Evolutionary conservation across 2,329 filamentous ascomycete genomes (phyloP), one percentile per base, ranked within the genome.

Genomic region (Paradendryphiella salina): DNA sequence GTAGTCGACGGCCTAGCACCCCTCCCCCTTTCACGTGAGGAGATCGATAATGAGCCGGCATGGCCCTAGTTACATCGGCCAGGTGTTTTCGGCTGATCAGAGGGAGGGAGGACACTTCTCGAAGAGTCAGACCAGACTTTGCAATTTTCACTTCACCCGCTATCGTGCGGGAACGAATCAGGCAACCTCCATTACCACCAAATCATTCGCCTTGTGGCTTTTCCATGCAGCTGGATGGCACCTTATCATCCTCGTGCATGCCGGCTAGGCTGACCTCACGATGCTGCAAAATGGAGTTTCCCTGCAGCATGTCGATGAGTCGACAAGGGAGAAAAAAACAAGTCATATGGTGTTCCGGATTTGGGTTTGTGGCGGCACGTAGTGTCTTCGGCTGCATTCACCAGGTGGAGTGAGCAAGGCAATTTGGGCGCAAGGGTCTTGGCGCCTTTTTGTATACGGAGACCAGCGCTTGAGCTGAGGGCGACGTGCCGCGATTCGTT

Each of bases 61-160:
- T 45, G 52, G 58, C 55, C 55, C 60, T 61, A 56, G 59, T 52
- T 51, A 50, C 50, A 56, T 61, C 41, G 49, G 49, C 43, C 49
- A 47, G 49, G 43, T 51, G 49, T 63, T 64, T 67, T 71, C 66
- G 66, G 66, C 66, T 68, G 65, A 70, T 60, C 57, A 57, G 46
- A 59, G 41, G 54, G 54, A 59, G 61, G 54, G 51, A 46, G 52
- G 52, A 47, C 47, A 29, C 29, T 28, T 41, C 35, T 46, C 17
- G 44, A 40, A 50, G 55, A 57, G 54, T 55, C 56, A 57, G 55
- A 56, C 41, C 37, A 44, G 46, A 60, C 51, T 57, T 58, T 53
- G 53, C 50, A 61, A 56, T 65, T 60, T 59, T 60, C 50, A 36
- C 50, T 48, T 49, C 52, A 55, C 52, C 52, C 46, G 59, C 43